Conservation (phyloP, 331 rosid species). For the Pyrus hybrid region DNA sequence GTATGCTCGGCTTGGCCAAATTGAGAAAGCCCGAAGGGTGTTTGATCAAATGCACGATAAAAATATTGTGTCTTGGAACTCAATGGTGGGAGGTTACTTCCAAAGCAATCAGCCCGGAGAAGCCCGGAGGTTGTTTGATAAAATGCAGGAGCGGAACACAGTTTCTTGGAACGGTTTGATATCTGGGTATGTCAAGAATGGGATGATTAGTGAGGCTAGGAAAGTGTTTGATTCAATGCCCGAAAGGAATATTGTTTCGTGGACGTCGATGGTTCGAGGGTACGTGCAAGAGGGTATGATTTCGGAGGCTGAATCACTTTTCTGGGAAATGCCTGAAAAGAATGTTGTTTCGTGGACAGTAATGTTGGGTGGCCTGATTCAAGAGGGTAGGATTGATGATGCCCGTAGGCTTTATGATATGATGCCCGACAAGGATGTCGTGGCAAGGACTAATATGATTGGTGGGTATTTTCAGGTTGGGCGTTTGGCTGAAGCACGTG, state of each 20-base stretch:
- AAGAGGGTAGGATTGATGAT: constrained; percentile 6
- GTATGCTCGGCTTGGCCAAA: constrained; percentile 18
- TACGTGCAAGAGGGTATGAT: constrained; percentile 16
- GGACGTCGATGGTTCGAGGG: constrained; percentile 20
- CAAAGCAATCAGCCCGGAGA: constrained; percentile 1
- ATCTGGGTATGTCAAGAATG: constrained; percentile 13
- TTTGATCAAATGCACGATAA: constrained; percentile 11
- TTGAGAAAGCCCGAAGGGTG: constrained; percentile 3
- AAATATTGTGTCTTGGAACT: constrained; percentile 14
- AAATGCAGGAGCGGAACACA: constrained; percentile 9
- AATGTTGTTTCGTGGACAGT: constrained; percentile 14
- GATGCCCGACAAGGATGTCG: constrained; percentile 11
- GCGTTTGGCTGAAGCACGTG: constrained; percentile 9
- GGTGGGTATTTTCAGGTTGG: constrained; percentile 11
- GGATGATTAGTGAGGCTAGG: constrained; percentile 12
- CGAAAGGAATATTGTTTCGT: constrained; percentile 15
- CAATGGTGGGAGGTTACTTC: constrained; percentile 12
- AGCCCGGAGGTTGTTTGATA: constrained; percentile 12
- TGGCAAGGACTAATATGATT: constrained; percentile 13
- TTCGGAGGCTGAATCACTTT: constrained; percentile 14
- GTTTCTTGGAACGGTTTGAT: constrained; percentile 19
- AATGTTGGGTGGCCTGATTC: constrained; percentile 14
- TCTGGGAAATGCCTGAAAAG: constrained; percentile 17
- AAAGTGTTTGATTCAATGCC: constrained; percentile 17
- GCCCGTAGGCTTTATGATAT: constrained; percentile 6